Percentiles rank a stretch among this genome's conserved stretches.
Conservation (phyloP, 257 asterid species). For the Handroanthus guayacan region DNA sequence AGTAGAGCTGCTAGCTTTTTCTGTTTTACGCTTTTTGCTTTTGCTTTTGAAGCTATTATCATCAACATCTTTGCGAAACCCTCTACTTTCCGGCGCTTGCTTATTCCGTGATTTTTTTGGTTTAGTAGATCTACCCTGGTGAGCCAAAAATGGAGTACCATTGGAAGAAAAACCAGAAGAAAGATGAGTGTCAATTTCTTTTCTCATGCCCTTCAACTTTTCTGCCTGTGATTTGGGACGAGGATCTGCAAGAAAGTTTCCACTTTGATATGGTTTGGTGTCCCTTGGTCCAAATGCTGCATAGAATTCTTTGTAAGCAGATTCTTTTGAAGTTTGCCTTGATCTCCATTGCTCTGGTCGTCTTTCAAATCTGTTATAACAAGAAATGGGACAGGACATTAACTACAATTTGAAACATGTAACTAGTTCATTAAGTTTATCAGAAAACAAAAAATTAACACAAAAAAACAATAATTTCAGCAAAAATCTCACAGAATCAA, state of each 20-base stretch:
- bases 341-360: conserved; percentile 89
- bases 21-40: conserved; percentile 47
- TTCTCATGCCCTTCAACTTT: conserved; percentile 73
- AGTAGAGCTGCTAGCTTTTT: conserved; percentile 25
- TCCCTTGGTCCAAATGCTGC: conserved; percentile 75
- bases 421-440: not conserved
- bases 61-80: conserved; percentile 36
- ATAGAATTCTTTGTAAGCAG: conserved; percentile 71
- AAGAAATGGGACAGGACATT: conserved; percentile 25
- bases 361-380: conserved; percentile 59
- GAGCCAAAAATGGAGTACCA: conserved; percentile 72
- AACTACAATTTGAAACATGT: not conserved
- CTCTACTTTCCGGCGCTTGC: conserved; percentile 43
- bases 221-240: conserved; percentile 62
- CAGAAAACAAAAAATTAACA: not conserved
- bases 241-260: conserved; percentile 62
- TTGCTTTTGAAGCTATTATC: conserved; percentile 38
- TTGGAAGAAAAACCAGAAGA: conserved; percentile 48
- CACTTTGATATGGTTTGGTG: conserved; percentile 54
- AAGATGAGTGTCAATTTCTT: conserved; percentile 67
- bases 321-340: conserved; percentile 75
- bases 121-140: conserved; percentile 54
- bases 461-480: not conserved
- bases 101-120: conserved; percentile 48
- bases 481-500: not conserved